A percentile compares a stretch with the other conserved stretches of the same genome.
Conservation (phyloP, 495 filamentous ascomycete species). For the Poronia punctata region DNA sequence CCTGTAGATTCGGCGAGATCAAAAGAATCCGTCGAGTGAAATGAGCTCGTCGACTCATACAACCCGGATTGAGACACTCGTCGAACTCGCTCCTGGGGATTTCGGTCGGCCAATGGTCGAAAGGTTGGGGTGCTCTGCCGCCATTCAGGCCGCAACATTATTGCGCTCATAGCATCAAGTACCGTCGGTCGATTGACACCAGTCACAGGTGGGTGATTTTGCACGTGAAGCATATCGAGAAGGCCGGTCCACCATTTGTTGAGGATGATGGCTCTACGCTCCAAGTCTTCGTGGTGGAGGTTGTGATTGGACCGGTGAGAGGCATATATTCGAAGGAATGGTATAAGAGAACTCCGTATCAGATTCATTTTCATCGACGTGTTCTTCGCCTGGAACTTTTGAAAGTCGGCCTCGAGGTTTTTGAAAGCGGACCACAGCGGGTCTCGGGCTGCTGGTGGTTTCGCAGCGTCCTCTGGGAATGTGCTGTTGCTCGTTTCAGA, state of each 20-base stretch:
- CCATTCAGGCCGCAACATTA: slow-evolving; percentile 96
- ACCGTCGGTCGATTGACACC: slow-evolving; percentile 74
- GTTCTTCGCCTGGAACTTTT: slow-evolving; percentile 69
- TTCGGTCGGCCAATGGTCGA: slow-evolving; percentile 47
- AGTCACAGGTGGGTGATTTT: slow-evolving; percentile 45
- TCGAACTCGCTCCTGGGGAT: slow-evolving; percentile 32
- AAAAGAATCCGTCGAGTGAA: slow-evolving; percentile 60
- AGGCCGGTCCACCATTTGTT: slow-evolving; percentile 96
- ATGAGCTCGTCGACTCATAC: slow-evolving; percentile 48
- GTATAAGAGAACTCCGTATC: slow-evolving; percentile 70
- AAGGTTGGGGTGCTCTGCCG: slow-evolving; percentile 61
- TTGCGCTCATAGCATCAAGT: slow-evolving; percentile 70
- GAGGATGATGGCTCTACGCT: slow-evolving; percentile 71
- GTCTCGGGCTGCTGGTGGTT: slow-evolving; percentile 50
- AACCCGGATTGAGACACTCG: slow-evolving; percentile 33
- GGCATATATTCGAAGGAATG: slow-evolving; percentile 69
- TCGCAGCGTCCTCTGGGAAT: slow-evolving; percentile 18
- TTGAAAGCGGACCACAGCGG: slow-evolving; percentile 87
- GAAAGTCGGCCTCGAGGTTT: slow-evolving; percentile 72
- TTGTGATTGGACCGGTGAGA: slow-evolving; percentile 62
- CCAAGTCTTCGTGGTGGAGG: slow-evolving; percentile 71
- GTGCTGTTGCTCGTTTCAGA: slow-evolving; percentile 29
- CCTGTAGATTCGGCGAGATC: slow-evolving; percentile 84
- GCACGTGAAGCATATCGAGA: slow-evolving; percentile 70
- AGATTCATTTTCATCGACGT: slow-evolving; percentile 73